These are phyloP conservation scores for Dactylellina leptospora DNA, from an alignment of 2,329 filamentous ascomycete genomes.

Conservation along the genomic window DNA sequence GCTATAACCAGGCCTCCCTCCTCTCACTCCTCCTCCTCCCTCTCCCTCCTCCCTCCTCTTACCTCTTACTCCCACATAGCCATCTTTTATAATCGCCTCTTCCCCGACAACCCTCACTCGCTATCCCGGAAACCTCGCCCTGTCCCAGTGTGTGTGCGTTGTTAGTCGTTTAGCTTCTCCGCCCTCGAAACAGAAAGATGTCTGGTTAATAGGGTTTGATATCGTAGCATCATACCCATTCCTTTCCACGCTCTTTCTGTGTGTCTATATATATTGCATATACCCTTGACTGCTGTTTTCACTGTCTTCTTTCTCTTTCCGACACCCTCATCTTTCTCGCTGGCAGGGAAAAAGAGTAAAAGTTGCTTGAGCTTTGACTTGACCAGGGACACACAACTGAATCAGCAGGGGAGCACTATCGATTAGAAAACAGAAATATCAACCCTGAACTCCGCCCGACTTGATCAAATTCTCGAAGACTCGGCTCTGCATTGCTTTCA, in stretches of 20 bases:
- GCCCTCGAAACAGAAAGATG: constrained; percentile 46
- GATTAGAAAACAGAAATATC: constrained; percentile 31
- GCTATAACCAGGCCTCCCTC: constrained; percentile 53
- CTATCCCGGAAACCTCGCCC: constrained; percentile 54
- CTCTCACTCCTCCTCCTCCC: constrained; percentile 41
- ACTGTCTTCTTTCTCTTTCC: constrained; percentile 27
- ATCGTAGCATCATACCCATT: constrained; percentile 53
- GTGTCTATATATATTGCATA: constrained; percentile 49
- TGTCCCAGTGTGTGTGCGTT: constrained; percentile 48
- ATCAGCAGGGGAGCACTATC: constrained; percentile 50
- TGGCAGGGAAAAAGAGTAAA: constrained; percentile 53
- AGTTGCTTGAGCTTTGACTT: constrained; percentile 48
- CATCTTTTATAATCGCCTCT: constrained; percentile 22
- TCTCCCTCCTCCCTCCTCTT: constrained; percentile 30
- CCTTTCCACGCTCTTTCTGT: constrained; percentile 53
- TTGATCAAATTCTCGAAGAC: constrained; percentile 11
- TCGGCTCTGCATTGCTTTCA: constrained; percentile 37
- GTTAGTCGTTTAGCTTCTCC: constrained; percentile 46
- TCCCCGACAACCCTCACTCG: constrained; percentile 41
- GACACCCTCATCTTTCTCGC: constrained; percentile 43
- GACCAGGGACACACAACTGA: constrained; percentile 37
- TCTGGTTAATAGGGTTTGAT: constrained; percentile 52
- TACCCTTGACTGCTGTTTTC: constrained; percentile 24
- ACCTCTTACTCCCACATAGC: constrained; percentile 2
- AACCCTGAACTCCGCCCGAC: constrained; percentile 19